Percentiles rank a stretch among this genome's conserved stretches.
Evolutionary conservation across 352 stramenopile species (phyloP).

Genomic region (Globisporangium solare): DNA sequence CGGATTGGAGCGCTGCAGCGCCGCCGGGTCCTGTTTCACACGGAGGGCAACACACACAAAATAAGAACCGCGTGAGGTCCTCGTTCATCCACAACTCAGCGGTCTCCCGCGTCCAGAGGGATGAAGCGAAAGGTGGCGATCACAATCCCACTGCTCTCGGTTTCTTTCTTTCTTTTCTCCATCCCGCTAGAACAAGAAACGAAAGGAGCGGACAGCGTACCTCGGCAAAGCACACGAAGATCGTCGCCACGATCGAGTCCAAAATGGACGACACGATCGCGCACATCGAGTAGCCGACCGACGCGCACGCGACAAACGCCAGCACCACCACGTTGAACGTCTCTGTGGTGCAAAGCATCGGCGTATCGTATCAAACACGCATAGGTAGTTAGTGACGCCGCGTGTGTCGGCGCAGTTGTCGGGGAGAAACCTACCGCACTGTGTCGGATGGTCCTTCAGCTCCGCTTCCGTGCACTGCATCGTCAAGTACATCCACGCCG

Average conservation of each 20-base stretch:
- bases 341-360: conserved; percentile 26
- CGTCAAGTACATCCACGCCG: conserved; percentile 62
- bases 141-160: not conserved
- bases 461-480: conserved; percentile 64
- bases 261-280: conserved; percentile 79
- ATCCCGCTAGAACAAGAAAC: not conserved
- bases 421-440: conserved; percentile 55
- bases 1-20: conserved; percentile 64
- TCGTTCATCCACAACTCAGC: not conserved
- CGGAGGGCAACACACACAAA: not conserved
- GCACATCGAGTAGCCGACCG: conserved; percentile 84
- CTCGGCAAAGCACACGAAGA: conserved; percentile 87
- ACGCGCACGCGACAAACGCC: conserved; percentile 66
- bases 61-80: not conserved
- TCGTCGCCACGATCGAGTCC: conserved; percentile 80
- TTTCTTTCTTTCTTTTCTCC: not conserved
- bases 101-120: not conserved
- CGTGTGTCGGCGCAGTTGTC: not conserved
- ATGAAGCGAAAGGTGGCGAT: not conserved
- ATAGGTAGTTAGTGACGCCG: no score
- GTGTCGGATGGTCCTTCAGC: conserved; percentile 17
- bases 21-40: conserved; percentile 49
- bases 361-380: no score
- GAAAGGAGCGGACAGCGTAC: conserved; percentile 28
- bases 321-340: conserved; percentile 82